Percentiles rank a stretch among this genome's conserved stretches.
Conservation (phyloP, 169 alveolate species). For the Cryptosporidium andersoni region DNA sequence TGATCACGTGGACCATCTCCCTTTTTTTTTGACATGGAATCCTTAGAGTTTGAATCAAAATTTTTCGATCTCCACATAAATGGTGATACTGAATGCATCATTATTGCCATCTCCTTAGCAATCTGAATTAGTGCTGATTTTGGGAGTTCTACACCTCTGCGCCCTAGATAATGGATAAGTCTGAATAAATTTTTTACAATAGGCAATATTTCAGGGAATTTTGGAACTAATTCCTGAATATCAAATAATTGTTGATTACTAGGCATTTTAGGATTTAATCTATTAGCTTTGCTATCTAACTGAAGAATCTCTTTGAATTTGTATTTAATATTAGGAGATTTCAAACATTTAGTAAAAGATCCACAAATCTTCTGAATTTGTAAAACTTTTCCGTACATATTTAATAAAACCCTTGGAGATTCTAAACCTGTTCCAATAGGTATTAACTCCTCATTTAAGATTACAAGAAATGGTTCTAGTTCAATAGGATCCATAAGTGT, state of each 20-base stretch:
- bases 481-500: slow-evolving; percentile 60
- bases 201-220: slow-evolving; percentile 36
- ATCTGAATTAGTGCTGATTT: slow-evolving; percentile 24
- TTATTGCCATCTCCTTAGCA: slow-evolving; percentile 49
- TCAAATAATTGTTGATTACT: slow-evolving; percentile 6
- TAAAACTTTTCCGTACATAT: slow-evolving; percentile 21
- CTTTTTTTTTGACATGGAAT: neutral
- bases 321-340: neutral
- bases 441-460: neutral
- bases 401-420: slow-evolving; percentile 1
- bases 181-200: slow-evolving; percentile 30
- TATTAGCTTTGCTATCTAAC: neutral
- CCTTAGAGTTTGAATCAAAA: neutral
- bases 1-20: neutral
- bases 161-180: slow-evolving; percentile 12
- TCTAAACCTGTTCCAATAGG: neutral
- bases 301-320: slow-evolving; percentile 1
- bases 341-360: slow-evolving; percentile 14
- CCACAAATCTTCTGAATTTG: slow-evolving; percentile 29
- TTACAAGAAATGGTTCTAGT: slow-evolving; percentile 25
- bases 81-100: slow-evolving; percentile 59
- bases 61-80: slow-evolving; percentile 31
- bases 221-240: slow-evolving; percentile 54
- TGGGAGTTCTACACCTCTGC: slow-evolving; percentile 21
- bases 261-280: slow-evolving; percentile 19